Percentiles rank a stretch among this genome's conserved stretches.
These are phyloP conservation scores for Umbelopsis vinacea DNA, from an alignment of 192 early-diverging fungal genomes.

Conservation along the genomic window DNA sequence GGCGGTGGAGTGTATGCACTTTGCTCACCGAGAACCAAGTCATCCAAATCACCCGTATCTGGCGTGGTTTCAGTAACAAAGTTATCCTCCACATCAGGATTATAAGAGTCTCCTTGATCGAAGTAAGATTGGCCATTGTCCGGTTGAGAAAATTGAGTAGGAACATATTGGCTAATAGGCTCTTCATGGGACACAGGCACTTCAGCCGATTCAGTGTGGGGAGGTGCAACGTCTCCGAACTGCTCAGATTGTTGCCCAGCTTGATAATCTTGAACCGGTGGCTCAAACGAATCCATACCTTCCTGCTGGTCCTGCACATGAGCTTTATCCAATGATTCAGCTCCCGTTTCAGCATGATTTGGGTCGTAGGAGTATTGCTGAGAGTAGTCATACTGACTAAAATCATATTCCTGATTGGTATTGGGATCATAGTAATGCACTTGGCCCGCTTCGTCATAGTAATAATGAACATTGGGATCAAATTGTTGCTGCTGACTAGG, in stretches of 20 bases:
- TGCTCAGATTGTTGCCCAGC: background rate
- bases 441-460: conserved; percentile 41
- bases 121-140: background rate
- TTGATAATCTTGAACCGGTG: conserved; percentile 11
- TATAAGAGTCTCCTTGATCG: background rate
- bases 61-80: background rate
- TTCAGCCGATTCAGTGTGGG: background rate
- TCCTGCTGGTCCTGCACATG: background rate
- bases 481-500: conserved; percentile 31
- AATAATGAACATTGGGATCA: conserved; percentile 43
- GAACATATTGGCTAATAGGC: background rate
- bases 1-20: background rate
- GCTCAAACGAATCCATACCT: background rate
- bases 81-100: background rate
- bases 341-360: background rate
- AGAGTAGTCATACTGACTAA: conserved; percentile 23
- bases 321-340: conserved; percentile 1
- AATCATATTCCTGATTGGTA: conserved; percentile 37
- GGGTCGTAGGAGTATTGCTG: conserved; percentile 18
- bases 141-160: background rate
- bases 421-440: conserved; percentile 43
- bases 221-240: background rate
- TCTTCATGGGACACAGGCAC: background rate
- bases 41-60: conserved; percentile 26
- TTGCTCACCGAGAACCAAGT: conserved; percentile 24